phyloP scores from a whole-genome alignment of 2,329 filamentous ascomycete genomes.

The Penicillium sumatraense region DNA sequence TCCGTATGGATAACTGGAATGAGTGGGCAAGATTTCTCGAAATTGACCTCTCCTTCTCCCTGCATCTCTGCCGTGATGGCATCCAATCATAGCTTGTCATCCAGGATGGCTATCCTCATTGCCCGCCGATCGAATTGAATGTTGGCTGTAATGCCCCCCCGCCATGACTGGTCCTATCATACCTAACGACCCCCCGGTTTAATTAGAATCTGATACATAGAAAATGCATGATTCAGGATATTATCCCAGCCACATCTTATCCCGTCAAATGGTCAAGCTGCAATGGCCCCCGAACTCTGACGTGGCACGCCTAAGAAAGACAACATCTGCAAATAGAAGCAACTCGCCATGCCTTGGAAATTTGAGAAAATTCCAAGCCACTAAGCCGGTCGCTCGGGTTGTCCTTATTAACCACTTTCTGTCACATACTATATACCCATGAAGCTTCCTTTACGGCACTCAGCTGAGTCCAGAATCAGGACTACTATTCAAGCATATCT shows the following conservation, averaged over 20 bases:
- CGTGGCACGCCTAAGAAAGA: conserved; percentile 35
- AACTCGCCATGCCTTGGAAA: too few species aligned
- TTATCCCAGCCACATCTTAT: conserved; percentile 16
- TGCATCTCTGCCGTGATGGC: conserved; percentile 7
- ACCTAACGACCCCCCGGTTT: background rate
- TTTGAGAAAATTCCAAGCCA: conserved; percentile 16
- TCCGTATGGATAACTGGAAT: background rate
- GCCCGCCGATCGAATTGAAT: conserved; percentile 14
- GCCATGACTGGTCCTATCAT: conserved; percentile 22
- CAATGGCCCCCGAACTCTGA: conserved; percentile 32
- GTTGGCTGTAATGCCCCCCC: conserved; percentile 11
- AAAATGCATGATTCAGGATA: conserved; percentile 15
- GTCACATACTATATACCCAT: conserved; percentile 2
- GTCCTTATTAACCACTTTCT: conserved; percentile 2
- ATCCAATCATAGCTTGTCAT: conserved; percentile 17
- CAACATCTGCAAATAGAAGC: conserved; percentile 10
- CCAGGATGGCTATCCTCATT: conserved; percentile 2
- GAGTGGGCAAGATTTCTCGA: conserved; percentile 6
- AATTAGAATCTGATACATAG: conserved; percentile 27
- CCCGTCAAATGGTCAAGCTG: conserved; percentile 8
- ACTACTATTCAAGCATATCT: background rate
- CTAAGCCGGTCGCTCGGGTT: conserved; percentile 1
- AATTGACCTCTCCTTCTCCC: conserved; percentile 6
- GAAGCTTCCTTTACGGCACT: background rate
- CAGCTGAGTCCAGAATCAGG: conserved; percentile 12